phyloP scores from a whole-genome alignment of 2,329 filamentous ascomycete genomes.

The Sphaceloma murrayae region DNA sequence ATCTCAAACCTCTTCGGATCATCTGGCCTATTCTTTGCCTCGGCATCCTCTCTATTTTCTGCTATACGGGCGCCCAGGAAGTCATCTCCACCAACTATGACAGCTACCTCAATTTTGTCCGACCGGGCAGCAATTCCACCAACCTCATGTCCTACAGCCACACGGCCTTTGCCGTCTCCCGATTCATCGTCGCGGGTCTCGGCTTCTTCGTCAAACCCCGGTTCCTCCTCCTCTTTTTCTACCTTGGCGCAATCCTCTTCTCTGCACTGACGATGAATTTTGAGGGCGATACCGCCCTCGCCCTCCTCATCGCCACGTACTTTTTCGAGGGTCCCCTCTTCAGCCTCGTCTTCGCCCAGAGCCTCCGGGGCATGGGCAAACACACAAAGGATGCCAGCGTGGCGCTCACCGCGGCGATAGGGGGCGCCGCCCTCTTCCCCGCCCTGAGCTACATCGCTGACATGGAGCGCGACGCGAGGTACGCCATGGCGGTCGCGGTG shows the following conservation, averaged over 20 bases:
- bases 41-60: conserved; percentile 48
- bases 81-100: conserved; percentile 42
- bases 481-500: conserved; percentile 45
- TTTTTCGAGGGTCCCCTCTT: conserved; percentile 54
- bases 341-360: conserved; percentile 49
- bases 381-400: conserved; percentile 50
- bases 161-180: conserved; percentile 48
- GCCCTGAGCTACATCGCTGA: conserved; percentile 44
- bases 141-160: conserved; percentile 47
- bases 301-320: conserved; percentile 44
- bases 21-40: conserved; percentile 49
- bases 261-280: conserved; percentile 43
- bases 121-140: conserved; percentile 29
- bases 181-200: conserved; percentile 46
- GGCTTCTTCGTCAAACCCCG: conserved; percentile 50
- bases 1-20: conserved; percentile 37
- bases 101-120: conserved; percentile 35
- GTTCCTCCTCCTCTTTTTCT: conserved; percentile 46
- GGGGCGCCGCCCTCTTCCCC: conserved; percentile 46
- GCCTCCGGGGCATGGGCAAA: conserved; percentile 47
- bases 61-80: conserved; percentile 54
- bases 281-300: conserved; percentile 36
- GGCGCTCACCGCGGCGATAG: conserved; percentile 45
- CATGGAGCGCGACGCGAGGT: conserved; percentile 33
- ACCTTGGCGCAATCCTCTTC: conserved; percentile 44